Conservation (phyloP, 106 monocot species). For the Dendrobium nobile region DNA sequence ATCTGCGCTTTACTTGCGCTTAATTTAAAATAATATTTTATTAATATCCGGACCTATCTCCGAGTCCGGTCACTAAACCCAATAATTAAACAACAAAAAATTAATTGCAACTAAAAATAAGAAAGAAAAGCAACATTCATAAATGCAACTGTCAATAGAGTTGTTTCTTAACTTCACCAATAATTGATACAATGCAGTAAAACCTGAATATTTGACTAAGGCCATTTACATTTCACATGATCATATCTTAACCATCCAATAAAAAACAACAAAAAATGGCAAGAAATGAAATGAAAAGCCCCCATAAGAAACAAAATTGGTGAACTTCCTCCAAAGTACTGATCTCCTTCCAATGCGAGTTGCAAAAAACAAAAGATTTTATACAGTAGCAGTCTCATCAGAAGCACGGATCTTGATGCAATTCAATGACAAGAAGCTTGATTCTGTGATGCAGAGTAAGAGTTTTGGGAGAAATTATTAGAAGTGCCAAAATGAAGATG, state of each 20-base stretch:
- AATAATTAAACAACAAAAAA: too few species aligned
- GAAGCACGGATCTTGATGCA: background rate
- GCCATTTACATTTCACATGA: background rate
- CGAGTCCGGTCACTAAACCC: too few species aligned
- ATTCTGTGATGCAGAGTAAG: constrained; percentile 27
- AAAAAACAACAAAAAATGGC: background rate
- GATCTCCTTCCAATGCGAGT: background rate
- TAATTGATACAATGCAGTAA: background rate
- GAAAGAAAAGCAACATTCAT: too few species aligned
- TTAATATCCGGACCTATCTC: too few species aligned
- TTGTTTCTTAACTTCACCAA: too few species aligned
- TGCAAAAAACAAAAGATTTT: too few species aligned
- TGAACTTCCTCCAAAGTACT: background rate
- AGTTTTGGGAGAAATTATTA: constrained; percentile 17
- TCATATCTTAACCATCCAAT: background rate
- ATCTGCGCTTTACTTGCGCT: too few species aligned
- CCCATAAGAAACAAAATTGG: background rate
- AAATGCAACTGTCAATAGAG: too few species aligned
- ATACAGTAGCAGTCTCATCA: too few species aligned
- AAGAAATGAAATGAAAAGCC: background rate
- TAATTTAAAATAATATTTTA: too few species aligned
- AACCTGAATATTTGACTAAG: background rate
- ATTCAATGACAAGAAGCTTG: background rate
- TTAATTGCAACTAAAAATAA: too few species aligned
- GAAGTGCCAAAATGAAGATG: constrained; percentile 91